Conservation (phyloP, 2,329 filamentous ascomycete species). For the Fusarium succisae region DNA sequence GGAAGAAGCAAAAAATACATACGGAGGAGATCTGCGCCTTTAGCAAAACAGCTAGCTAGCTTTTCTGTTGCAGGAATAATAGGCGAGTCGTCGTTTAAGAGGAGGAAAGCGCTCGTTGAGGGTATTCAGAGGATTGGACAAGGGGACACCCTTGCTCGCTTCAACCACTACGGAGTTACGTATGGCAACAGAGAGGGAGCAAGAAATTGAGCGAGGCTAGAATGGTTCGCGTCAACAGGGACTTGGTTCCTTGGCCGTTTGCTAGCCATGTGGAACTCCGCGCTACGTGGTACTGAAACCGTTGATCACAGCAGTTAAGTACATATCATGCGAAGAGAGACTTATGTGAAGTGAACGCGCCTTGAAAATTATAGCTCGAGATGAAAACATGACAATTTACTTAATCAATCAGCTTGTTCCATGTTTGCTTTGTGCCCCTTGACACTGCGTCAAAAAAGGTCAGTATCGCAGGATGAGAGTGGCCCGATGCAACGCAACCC, state of each 20-base stretch:
- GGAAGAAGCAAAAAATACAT: slow-evolving; percentile 10
- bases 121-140: slow-evolving; percentile 22
- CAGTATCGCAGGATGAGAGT: slow-evolving; percentile 21
- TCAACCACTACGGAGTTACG: not conserved
- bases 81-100: slow-evolving; percentile 31
- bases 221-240: not conserved
- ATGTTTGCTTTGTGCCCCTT: slow-evolving; percentile 24
- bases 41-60: slow-evolving; percentile 30
- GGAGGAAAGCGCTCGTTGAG: slow-evolving; percentile 16
- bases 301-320: slow-evolving; percentile 6
- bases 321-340: slow-evolving; percentile 6
- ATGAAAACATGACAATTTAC: not conserved
- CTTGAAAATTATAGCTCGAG: not conserved
- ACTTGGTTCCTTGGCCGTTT: not conserved
- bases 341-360: slow-evolving; percentile 12
- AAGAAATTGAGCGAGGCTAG: not conserved
- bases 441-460: slow-evolving; percentile 26
- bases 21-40: slow-evolving; percentile 26
- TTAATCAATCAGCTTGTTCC: slow-evolving; percentile 5
- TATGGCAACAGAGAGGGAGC: not conserved
- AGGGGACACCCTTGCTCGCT: slow-evolving; percentile 19
- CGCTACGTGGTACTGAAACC: slow-evolving; percentile 16
- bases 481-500: slow-evolving; percentile 23
- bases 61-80: slow-evolving; percentile 21
- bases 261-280: slow-evolving; percentile 25